Base-by-base conservation (phyloP, 2,329 filamentous ascomycete genomes). In the Talaromyces sp. region DNA sequence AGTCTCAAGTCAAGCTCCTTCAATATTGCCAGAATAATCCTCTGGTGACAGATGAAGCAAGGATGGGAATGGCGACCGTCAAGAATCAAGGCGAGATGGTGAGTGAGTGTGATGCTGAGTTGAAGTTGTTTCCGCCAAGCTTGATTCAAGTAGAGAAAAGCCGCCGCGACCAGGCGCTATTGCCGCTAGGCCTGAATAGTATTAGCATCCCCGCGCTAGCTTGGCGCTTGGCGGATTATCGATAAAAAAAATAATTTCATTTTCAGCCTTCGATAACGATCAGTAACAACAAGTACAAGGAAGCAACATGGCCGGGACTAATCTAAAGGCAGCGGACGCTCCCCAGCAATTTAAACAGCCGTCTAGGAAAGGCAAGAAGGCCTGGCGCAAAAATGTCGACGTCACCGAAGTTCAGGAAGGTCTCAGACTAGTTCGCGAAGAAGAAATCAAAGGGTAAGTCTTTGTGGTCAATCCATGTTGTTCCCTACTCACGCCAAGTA, bases 371-470 rank as follows among this genome's bases (percentile, higher is more conserved):
- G 94, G 95, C 67, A 97, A 97, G 77, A 97, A 96, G 78, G 93
- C 94, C 33, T 99, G 94, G 94, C 84, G 94, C 70, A 99, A 97
- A 75, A 96, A 99, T 77, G 91, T 99, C 74, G 91, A 99, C 75
- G 84, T 97, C 62, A 88, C 89, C 28, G 87, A 96, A 62, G 84
- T 99, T 25, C 83, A 93, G 67, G 78, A 88, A 56, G 94, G 94
- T 61, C 83, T 99, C 35, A 87, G 91, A 62, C 82, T 89, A 68
- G 79, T 95, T 64, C 91, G 94, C 67, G 88, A 95, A 60, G 89
- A 97, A 78, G 88, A 97, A 61, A 94, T 96, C 64, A 83, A 87
- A 79, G 94, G 94, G 91, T 93, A 80, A 60, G 68, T 15, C 28
- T 48, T 22, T 37, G 31, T 21, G 37, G 35, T 22, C 9, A 28